Conservation (phyloP, 371 early-diverging fungal species). For the Choanephora cucurbitarum region DNA sequence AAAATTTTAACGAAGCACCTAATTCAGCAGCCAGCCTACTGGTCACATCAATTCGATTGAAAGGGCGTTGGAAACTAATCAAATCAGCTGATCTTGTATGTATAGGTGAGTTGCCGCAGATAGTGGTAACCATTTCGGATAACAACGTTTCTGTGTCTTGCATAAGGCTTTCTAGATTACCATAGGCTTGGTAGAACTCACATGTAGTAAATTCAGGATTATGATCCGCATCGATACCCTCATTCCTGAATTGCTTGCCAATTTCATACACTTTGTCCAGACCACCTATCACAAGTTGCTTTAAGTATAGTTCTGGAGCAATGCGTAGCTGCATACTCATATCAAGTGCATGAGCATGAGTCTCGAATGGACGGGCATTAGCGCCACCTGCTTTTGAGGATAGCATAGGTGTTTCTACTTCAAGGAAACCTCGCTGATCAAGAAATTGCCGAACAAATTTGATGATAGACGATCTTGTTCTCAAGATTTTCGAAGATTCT, state of each 20-base stretch:
- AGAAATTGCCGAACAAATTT: conserved; percentile 78
- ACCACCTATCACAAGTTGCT: conserved; percentile 96
- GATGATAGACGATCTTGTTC: conserved; percentile 68
- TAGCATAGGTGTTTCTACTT: conserved; percentile 97
- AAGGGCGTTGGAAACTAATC: conserved; percentile 80
- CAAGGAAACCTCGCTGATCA: conserved; percentile 81
- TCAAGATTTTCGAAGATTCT: conserved; percentile 56
- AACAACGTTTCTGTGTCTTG: conserved; percentile 86
- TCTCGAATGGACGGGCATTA: conserved; percentile 93
- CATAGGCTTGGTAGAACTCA: conserved; percentile 97
- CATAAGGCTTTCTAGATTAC: conserved; percentile 82
- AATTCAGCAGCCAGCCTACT: conserved; percentile 64
- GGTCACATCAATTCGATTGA: conserved; percentile 79
- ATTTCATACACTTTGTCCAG: conserved; percentile 95
- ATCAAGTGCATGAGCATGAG: conserved; percentile 79
- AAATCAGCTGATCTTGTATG: conserved; percentile 51
- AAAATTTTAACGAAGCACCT: conserved; percentile 51
- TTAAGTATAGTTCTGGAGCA: conserved; percentile 95
- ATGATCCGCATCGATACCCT: conserved; percentile 96
- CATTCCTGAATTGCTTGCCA: conserved; percentile 97
- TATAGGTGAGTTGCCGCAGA: conserved; percentile 78
- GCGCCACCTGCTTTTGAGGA: conserved; percentile 93
- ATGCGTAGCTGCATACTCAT: conserved; percentile 88
- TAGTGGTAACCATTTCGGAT: conserved; percentile 77
- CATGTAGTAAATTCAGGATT: conserved; percentile 99